phyloP scores from a whole-genome alignment of 2,329 filamentous ascomycete genomes.

The Hypoxylon sp. region DNA sequence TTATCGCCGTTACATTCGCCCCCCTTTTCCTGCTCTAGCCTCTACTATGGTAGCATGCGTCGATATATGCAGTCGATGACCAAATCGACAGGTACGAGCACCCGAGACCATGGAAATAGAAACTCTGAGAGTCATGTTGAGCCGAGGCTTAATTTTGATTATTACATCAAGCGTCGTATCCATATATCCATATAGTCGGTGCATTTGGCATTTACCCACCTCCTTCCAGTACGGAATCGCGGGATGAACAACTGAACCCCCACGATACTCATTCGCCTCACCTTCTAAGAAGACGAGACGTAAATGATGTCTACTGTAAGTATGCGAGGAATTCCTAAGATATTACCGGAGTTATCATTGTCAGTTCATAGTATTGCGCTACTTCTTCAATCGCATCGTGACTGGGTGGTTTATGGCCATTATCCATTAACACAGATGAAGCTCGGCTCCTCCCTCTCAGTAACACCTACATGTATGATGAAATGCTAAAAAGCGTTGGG shows the following conservation, averaged over 20 bases:
- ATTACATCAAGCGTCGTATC: not conserved
- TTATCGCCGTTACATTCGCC: slow-evolving; percentile 38
- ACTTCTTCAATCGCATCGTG: too few relatives aligned
- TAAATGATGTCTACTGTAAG: not conserved
- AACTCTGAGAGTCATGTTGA: not conserved
- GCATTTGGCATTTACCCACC: not conserved
- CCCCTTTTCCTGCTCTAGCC: slow-evolving; percentile 24
- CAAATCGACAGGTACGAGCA: not conserved
- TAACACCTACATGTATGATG: too few relatives aligned
- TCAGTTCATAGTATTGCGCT: not conserved
- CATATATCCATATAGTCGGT: not conserved
- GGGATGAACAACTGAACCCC: not conserved
- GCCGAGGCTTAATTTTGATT: not conserved
- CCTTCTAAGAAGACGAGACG: not conserved
- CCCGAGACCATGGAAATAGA: not conserved
- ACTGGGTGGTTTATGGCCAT: too few relatives aligned
- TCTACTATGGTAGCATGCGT: too few relatives aligned
- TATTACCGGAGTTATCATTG: not conserved
- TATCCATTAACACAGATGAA: not conserved
- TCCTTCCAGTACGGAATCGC: not conserved
- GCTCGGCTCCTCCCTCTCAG: too few relatives aligned
- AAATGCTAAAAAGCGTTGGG: too few relatives aligned
- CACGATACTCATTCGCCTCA: not conserved
- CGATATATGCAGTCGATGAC: slow-evolving; percentile 1
- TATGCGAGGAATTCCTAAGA: not conserved